Conservation (phyloP, 139 green algal genomes). For the Chlorella sorokiniana region DNA sequence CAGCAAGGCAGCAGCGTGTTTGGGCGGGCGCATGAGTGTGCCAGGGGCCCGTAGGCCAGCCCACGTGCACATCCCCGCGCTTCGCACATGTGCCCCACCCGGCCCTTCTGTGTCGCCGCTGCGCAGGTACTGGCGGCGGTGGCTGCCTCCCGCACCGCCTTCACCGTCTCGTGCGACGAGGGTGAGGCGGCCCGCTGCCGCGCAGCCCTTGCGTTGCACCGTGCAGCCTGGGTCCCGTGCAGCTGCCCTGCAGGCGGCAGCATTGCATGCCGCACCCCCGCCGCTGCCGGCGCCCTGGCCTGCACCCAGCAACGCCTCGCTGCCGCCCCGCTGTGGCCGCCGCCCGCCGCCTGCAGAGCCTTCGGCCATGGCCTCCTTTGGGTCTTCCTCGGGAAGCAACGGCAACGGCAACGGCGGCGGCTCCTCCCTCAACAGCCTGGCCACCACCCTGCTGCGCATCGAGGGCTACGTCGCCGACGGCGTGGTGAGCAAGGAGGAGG, state of each 20-base stretch:
- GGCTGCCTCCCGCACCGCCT: not conserved
- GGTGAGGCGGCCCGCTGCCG: not conserved
- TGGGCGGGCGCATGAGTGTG: not conserved
- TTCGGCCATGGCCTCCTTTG: not conserved
- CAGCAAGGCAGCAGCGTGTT: too few species aligned
- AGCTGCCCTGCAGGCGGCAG: too few species aligned
- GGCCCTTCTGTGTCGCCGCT: not conserved
- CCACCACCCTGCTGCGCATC: not conserved
- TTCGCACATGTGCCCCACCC: not conserved
- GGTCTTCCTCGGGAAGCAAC: not conserved
- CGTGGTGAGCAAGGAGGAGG: not conserved
- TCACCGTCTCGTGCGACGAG: slow-evolving; percentile 1
- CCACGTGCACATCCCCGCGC: not conserved
- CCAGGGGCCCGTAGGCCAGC: too few species aligned
- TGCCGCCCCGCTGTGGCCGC: too few species aligned
- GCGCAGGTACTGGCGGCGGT: not conserved
- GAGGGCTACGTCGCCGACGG: not conserved
- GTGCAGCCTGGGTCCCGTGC: not conserved
- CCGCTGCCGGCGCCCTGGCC: too few species aligned
- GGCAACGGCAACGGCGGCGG: not conserved
- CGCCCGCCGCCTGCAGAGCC: too few species aligned
- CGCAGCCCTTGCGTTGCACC: not conserved
- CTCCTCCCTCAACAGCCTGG: not conserved
- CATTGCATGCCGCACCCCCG: too few species aligned
- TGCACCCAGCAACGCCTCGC: too few species aligned